Evolutionary conservation across 176 grass and related monocot genomes (phyloP), one percentile per base, ranked within the genome.

Genomic region (Rhipidocladum racemiflorum): DNA sequence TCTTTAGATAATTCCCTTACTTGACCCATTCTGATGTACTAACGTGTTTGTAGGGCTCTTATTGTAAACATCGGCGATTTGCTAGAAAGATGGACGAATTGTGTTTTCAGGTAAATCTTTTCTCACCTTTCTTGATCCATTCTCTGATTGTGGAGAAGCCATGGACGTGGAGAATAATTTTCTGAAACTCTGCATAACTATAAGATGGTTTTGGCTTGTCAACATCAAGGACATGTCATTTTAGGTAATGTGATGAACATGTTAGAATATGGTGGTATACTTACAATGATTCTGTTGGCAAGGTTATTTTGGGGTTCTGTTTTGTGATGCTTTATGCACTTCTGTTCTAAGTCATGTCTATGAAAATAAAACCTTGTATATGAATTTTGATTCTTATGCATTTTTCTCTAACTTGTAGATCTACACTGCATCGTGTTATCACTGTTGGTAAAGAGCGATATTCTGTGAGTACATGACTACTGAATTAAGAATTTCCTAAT

Each of bases 11-110:
- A 69, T 70, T 17, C 24, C 4, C n/a, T 15, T 10, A 12, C 12
- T 15, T n/a, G 12, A 9, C 0, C 2, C 9, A 0, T 25, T 12
- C n/a, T 25, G 1, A 13, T 60, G 30, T 30, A 30, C 30, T 30
- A 30, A 1, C 2, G 30, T 30, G 30, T 2, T 30, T 30, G 10
- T 77, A 97, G 91, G 61, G 80, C 87, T 16, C 71, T 94, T 50
- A 85, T 97, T 75, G 80, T 94, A 43, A 94, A 97, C 80, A 88
- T 94, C 80, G 94, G 94, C 0, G 87, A 97, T 80, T 36, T 97
- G 73, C 68, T 97, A 70, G 89, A 97, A 66, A 88, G 94, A 59
- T 97, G 94, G 91, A 97, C 87, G 0, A 97, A 97, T 45, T 84
- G 85, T 68, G 28, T 89, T 38, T 97, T 92, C 57, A 74, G 94